phyloP scores from a whole-genome alignment of 1,284 basidiomycete species.

The Moesziomyces parantarcticus region DNA sequence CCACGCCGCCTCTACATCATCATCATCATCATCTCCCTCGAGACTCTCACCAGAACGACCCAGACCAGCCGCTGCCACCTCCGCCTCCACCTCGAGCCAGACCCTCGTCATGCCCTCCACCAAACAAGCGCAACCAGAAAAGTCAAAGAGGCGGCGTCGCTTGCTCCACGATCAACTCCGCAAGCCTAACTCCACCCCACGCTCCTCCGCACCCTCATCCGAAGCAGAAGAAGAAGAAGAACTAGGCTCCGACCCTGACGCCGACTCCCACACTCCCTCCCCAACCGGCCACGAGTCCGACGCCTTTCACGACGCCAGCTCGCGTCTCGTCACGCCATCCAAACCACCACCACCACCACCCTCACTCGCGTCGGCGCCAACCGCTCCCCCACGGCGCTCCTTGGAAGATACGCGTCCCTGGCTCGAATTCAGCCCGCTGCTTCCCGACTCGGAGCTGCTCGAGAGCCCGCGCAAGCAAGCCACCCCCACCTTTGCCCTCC shows the following conservation, averaged over 20 bases:
- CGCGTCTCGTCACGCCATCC: conserved; percentile 17
- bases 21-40: conserved; percentile 3
- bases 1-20: conserved; percentile 5
- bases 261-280: conserved; percentile 1
- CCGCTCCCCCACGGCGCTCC: conserved; percentile 9
- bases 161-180: conserved; percentile 40
- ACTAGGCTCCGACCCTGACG: conserved; percentile 1
- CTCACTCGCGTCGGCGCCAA: neutral
- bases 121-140: conserved; percentile 20
- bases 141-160: conserved; percentile 21
- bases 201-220: conserved; percentile 17
- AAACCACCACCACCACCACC: neutral
- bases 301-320: conserved; percentile 10
- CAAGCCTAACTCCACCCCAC: conserved; percentile 32
- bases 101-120: too few species aligned
- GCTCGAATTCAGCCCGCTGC: conserved; percentile 44
- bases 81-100: conserved; percentile 6
- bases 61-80: neutral
- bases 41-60: neutral
- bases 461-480: conserved; percentile 14
- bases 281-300: conserved; percentile 4
- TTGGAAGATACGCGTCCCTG: conserved; percentile 40
- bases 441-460: conserved; percentile 31
- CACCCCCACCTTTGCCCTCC: conserved; percentile 8
- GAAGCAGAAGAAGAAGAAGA: conserved; percentile 8